phyloP scores from a whole-genome alignment of 2,329 filamentous ascomycete genomes.

The Hysterium pulicare region DNA sequence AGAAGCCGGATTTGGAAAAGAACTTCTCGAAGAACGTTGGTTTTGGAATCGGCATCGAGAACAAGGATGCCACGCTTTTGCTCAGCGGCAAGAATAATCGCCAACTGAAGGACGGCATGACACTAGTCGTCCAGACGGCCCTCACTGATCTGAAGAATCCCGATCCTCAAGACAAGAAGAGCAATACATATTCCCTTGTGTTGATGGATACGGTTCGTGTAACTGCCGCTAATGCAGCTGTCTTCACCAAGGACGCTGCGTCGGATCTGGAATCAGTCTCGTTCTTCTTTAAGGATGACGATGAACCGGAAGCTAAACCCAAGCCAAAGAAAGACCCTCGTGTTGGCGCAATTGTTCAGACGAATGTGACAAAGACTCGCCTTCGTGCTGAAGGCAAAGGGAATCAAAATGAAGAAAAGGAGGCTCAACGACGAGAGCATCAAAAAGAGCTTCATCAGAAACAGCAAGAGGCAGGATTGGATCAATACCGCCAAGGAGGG shows the following conservation, averaged over 20 bases:
- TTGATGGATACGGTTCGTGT: constrained; percentile 93
- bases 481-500: constrained; percentile 80
- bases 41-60: constrained; percentile 88
- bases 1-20: constrained; percentile 93
- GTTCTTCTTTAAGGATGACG: constrained; percentile 98
- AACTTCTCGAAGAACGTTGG: constrained; percentile 92
- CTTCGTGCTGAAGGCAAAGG: constrained; percentile 86
- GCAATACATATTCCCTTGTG: constrained; percentile 82
- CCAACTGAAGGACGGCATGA: constrained; percentile 93
- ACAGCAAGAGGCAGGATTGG: constrained; percentile 86
- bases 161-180: constrained; percentile 83
- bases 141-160: constrained; percentile 87
- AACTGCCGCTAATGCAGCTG: constrained; percentile 69
- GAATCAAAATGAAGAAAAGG: constrained; percentile 84
- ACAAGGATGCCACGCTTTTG: constrained; percentile 75
- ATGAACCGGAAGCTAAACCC: constrained; percentile 76
- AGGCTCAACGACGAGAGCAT: constrained; percentile 82
- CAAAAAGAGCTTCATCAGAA: constrained; percentile 84
- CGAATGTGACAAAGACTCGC: constrained; percentile 92
- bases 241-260: constrained; percentile 91
- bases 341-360: constrained; percentile 83
- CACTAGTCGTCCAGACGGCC: constrained; percentile 82
- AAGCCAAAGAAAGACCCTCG: constrained; percentile 83
- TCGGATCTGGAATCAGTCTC: constrained; percentile 91
- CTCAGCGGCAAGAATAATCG: constrained; percentile 84